Evolutionary conservation across 2,329 filamentous ascomycete genomes (phyloP), one percentile per base, ranked within the genome.

Genomic region (Ceratocystis alfenasii): DNA sequence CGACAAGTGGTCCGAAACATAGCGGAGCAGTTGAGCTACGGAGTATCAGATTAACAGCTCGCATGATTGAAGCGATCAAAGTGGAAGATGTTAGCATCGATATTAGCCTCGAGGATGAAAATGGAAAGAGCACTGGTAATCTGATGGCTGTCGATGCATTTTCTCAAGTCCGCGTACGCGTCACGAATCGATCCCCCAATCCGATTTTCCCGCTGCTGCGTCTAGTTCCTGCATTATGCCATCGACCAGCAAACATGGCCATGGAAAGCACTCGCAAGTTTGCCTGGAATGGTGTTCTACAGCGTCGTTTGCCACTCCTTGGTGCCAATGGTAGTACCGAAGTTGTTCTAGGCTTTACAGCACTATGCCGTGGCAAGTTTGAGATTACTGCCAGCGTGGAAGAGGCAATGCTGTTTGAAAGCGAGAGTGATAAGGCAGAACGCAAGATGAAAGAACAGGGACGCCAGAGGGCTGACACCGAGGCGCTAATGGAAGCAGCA

Each of bases 1-100:
- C 83, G 0, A 78, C 70, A 1, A 78, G 78, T 1, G 77, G 78
- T 1, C 77, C 78, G 0, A 74, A 76, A 59, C 81, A 87, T 48
- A 76, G 78, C 59, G 92, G 92, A 2, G 79, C 78, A 1, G 82
- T 96, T 63, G 90, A 95, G 72, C 77, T 96, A 3, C 85, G 91
- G 53, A 85, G 84, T 44, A 83, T 96, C 60, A 82, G 88, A 8
- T 78, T 96, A 30, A 87, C 82, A 17, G 77, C 84, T 1, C 82
- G 89, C 33, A 95, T 95, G 87, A 86, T 95, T 57, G 89, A 95
- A 69, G 87, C 86, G 0, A 79, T 96, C 72, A 90, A 85, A 73
- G 79, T 95, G 3, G 89, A 94, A 62, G 90, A 95, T 70, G 75
- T 96, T 3, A 86, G 79, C 6, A 85, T 91, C 62, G 79, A 86